Conservation (phyloP, 1,139 yeast species). For the Yueomyces sp. region DNA sequence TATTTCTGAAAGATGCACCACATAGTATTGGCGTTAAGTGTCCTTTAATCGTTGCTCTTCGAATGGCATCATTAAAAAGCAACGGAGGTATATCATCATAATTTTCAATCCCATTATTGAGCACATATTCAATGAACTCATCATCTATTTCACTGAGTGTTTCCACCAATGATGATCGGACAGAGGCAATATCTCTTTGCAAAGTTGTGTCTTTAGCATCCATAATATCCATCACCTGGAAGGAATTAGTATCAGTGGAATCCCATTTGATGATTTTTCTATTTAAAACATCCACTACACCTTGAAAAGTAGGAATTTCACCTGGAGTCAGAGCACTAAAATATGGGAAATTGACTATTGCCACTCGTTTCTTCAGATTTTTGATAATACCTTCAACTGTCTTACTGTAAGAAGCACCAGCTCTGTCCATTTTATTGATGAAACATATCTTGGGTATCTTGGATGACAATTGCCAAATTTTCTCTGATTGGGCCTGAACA, state of each 20-base stretch:
- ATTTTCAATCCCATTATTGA: conserved; percentile 53
- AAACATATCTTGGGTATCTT: conserved; percentile 66
- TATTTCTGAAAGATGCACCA: conserved; percentile 85
- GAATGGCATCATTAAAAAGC: conserved; percentile 43
- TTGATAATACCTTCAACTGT: conserved; percentile 78
- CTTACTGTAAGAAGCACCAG: conserved; percentile 88
- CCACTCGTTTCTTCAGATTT: conserved; percentile 63
- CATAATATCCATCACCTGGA: conserved; percentile 35
- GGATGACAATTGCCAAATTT: conserved; percentile 85
- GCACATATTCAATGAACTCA: conserved; percentile 56
- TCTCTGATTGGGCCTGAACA: conserved; percentile 95
- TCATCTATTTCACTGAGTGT: conserved; percentile 78
- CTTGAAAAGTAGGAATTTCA: conserved; percentile 43
- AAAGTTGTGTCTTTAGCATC: conserved; percentile 25
- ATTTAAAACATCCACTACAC: conserved; percentile 75
- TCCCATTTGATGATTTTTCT: conserved; percentile 58
- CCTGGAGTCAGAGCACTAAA: conserved; percentile 30
- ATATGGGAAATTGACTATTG: conserved; percentile 67
- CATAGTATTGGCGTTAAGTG: conserved; percentile 70
- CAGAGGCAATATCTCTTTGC: conserved; percentile 37
- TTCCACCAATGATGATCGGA: conserved; percentile 72
- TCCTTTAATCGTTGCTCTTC: conserved; percentile 46
- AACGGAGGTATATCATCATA: conserved; percentile 48
- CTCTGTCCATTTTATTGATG: conserved; percentile 91
- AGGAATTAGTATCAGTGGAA: conserved; percentile 40